Percentiles rank a stretch among this genome's conserved stretches.
phyloP scores from a whole-genome alignment of 768 basidiomycete genomes.

The Gymnopilus dilepis region DNA sequence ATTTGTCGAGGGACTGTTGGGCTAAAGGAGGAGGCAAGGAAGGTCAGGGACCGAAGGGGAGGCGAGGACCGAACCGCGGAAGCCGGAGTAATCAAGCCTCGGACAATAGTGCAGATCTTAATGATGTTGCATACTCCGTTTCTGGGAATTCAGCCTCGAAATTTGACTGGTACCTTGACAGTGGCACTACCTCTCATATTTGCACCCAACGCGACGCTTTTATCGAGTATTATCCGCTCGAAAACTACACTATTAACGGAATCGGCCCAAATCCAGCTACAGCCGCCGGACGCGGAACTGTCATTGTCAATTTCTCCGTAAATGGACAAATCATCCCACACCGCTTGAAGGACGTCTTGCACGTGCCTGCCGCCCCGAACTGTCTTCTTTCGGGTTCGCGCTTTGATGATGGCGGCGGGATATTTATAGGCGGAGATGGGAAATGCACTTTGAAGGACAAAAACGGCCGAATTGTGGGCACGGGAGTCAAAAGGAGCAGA shows the following conservation, averaged over 20 bases:
- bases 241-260: slow-evolving; percentile 21
- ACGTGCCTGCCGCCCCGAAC: slow-evolving; percentile 28
- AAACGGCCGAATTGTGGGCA: slow-evolving; percentile 18
- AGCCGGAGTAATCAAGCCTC: slow-evolving; percentile 18
- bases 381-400: slow-evolving; percentile 26
- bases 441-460: slow-evolving; percentile 19
- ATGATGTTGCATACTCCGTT: slow-evolving; percentile 1
- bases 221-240: slow-evolving; percentile 23
- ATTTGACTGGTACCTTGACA: slow-evolving; percentile 32
- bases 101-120: background rate
- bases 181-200: slow-evolving; percentile 32
- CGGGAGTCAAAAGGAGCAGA: slow-evolving; percentile 12
- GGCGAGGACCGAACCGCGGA: slow-evolving; percentile 21
- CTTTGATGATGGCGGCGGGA: slow-evolving; percentile 26
- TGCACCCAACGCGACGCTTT: slow-evolving; percentile 28
- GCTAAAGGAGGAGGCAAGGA: slow-evolving; percentile 42
- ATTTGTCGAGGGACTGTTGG: slow-evolving; percentile 38
- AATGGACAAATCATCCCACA: slow-evolving; percentile 24
- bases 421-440: slow-evolving; percentile 18
- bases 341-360: slow-evolving; percentile 23
- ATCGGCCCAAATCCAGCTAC: slow-evolving; percentile 20
- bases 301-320: slow-evolving; percentile 26
- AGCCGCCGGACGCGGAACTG: slow-evolving; percentile 22
- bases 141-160: slow-evolving; percentile 5
- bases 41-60: slow-evolving; percentile 34